A percentile compares a stretch with the other conserved stretches of the same genome.
Evolutionary conservation across 768 basidiomycete genomes (phyloP).

Genomic region (Lepiota brunneoincarnata): DNA sequence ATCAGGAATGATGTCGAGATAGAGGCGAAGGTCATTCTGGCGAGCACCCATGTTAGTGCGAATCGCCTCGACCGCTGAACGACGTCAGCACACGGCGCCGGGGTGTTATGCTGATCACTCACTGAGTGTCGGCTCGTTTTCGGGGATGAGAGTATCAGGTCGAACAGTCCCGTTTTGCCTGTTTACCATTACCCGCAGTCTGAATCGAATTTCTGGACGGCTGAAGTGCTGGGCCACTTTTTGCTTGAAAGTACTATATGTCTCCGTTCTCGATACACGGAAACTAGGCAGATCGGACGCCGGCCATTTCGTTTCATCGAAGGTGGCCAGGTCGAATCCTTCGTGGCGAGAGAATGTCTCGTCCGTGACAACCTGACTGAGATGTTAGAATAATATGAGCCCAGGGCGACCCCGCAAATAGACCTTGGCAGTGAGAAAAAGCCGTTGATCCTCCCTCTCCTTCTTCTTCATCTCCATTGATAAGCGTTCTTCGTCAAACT

Average conservation of each 20-base stretch:
- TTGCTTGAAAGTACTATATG: conserved; percentile 88
- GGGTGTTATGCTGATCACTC: conserved; percentile 26
- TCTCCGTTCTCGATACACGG: conserved; percentile 93
- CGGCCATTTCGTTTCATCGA: conserved; percentile 98
- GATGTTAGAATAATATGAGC: neutral
- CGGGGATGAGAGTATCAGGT: conserved; percentile 94
- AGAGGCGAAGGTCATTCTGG: conserved; percentile 90
- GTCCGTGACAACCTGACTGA: conserved; percentile 82
- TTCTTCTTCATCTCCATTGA: conserved; percentile 92
- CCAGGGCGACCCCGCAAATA: neutral
- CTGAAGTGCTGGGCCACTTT: conserved; percentile 89
- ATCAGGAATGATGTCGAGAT: conserved; percentile 88
- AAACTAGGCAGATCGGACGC: conserved; percentile 91
- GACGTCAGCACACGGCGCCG: conserved; percentile 4
- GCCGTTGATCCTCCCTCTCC: conserved; percentile 96
- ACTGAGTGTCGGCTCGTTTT: conserved; percentile 92
- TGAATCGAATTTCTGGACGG: conserved; percentile 80
- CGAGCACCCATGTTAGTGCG: conserved; percentile 98
- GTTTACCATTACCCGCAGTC: conserved; percentile 97
- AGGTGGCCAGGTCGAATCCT: conserved; percentile 96
- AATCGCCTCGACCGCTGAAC: conserved; percentile 87
- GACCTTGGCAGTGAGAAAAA: conserved; percentile 95
- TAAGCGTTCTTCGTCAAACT: conserved; percentile 90
- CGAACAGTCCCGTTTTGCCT: conserved; percentile 99
- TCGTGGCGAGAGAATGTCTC: conserved; percentile 93